Conservation (phyloP, 441 rosid species). For the Codiaeum variegatum region DNA sequence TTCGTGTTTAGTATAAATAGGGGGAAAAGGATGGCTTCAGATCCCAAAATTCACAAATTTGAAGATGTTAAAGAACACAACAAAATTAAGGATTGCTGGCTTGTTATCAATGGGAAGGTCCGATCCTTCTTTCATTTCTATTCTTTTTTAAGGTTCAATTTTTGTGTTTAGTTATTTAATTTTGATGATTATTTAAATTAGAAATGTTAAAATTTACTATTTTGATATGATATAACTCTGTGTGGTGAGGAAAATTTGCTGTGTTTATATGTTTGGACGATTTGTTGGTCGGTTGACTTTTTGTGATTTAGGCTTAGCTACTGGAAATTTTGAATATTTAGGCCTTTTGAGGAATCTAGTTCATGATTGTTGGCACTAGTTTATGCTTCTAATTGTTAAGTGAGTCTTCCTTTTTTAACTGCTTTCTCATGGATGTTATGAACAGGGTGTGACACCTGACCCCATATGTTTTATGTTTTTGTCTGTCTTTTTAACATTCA, state of each 20-base stretch:
- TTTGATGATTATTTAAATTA: neutral
- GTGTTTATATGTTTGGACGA: neutral
- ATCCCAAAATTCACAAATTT: constrained; percentile 43
- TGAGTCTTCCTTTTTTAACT: neutral
- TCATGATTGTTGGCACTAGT: neutral
- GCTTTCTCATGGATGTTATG: neutral
- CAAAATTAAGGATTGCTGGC: constrained; percentile 75
- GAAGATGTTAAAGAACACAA: constrained; percentile 77
- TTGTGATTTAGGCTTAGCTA: neutral
- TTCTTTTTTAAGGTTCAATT: neutral
- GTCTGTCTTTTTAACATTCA: neutral
- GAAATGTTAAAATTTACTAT: neutral
- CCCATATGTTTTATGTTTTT: neutral
- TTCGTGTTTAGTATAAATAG: neutral
- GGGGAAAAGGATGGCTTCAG: constrained; percentile 49
- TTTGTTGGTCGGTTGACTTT: neutral
- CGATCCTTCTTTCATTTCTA: constrained; percentile 16
- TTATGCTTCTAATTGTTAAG: no score
- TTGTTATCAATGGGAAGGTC: constrained; percentile 77
- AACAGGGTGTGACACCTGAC: neutral
- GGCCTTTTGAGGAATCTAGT: neutral
- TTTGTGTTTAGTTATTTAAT: neutral
- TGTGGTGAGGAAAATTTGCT: neutral
- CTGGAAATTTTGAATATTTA: neutral
- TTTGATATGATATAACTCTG: neutral